phyloP scores from a whole-genome alignment of 83 land plant species.

The Picea abies region DNA sequence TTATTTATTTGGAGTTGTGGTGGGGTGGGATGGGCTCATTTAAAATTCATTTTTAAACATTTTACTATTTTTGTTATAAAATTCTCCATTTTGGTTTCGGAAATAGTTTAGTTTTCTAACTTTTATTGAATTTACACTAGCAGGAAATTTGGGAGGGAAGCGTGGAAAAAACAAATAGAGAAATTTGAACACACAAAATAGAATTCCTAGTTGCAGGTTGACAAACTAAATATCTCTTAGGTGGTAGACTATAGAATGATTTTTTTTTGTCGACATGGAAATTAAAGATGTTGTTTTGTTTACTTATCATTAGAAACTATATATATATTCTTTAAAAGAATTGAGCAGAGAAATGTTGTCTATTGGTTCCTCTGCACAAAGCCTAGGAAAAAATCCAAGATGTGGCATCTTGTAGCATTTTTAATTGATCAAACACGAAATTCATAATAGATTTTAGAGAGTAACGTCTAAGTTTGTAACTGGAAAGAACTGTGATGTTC shows the following conservation, averaged over 20 bases:
- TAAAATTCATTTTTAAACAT: too few relatives aligned
- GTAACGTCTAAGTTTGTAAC: too few relatives aligned
- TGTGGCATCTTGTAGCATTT: too few relatives aligned
- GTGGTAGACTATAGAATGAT: background rate
- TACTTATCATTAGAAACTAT: background rate
- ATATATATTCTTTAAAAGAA: background rate
- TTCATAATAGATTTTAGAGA: too few relatives aligned
- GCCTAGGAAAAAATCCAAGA: too few relatives aligned
- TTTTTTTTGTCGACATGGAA: too few relatives aligned
- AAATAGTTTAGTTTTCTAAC: conserved; percentile 5
- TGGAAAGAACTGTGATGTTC: too few relatives aligned
- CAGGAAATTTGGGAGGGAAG: background rate
- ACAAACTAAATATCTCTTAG: too few relatives aligned
- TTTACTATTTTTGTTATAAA: background rate
- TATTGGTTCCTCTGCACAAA: too few relatives aligned
- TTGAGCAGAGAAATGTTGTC: conserved; percentile 2
- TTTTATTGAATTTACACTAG: background rate
- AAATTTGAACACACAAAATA: background rate
- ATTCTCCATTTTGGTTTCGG: conserved; percentile 9
- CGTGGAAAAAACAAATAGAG: too few relatives aligned
- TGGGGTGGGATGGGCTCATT: background rate
- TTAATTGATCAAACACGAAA: background rate
- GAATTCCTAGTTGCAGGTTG: background rate
- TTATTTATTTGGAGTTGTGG: too few relatives aligned
- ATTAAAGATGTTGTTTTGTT: too few relatives aligned